Evolutionary conservation across 495 filamentous ascomycete species (phyloP).

Genomic region (Aspergillus wentii): DNA sequence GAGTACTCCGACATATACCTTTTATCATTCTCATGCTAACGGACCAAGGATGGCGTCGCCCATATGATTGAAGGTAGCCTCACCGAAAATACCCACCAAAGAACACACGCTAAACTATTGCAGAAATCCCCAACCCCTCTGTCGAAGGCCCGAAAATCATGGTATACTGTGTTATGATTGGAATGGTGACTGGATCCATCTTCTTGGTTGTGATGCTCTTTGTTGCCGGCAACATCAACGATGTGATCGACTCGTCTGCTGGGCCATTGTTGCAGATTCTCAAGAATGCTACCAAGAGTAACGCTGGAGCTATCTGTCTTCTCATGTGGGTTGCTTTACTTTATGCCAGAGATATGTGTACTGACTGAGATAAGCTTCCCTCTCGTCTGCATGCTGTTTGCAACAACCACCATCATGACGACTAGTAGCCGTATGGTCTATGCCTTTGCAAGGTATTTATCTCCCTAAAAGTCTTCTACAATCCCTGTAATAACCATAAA

Average conservation of each 20-base stretch:
- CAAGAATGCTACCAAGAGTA: constrained; percentile 60
- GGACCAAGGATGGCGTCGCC: constrained; percentile 46
- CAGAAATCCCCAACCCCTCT: constrained; percentile 66
- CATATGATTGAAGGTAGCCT: constrained; percentile 43
- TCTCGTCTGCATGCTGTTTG: constrained; percentile 67
- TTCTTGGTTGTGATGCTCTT: constrained; percentile 65
- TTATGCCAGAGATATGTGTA: neutral
- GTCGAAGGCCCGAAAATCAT: constrained; percentile 66
- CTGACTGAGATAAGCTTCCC: constrained; percentile 51
- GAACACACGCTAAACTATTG: constrained; percentile 10
- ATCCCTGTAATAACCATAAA: constrained; percentile 5
- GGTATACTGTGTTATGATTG: constrained; percentile 66
- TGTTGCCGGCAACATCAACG: constrained; percentile 52
- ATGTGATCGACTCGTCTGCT: constrained; percentile 55
- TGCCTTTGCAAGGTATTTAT: constrained; percentile 55
- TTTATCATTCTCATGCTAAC: constrained; percentile 8
- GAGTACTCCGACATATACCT: too few species aligned
- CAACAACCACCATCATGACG: constrained; percentile 67
- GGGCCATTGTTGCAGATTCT: constrained; percentile 69
- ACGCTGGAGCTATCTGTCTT: constrained; percentile 62
- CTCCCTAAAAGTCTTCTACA: neutral
- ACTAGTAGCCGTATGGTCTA: constrained; percentile 74
- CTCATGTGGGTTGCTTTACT: constrained; percentile 45
- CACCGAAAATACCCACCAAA: neutral
- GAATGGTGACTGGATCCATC: constrained; percentile 61